phyloP scores from a whole-genome alignment of 2,329 filamentous ascomycete species.

The Emmonsia crescens region DNA sequence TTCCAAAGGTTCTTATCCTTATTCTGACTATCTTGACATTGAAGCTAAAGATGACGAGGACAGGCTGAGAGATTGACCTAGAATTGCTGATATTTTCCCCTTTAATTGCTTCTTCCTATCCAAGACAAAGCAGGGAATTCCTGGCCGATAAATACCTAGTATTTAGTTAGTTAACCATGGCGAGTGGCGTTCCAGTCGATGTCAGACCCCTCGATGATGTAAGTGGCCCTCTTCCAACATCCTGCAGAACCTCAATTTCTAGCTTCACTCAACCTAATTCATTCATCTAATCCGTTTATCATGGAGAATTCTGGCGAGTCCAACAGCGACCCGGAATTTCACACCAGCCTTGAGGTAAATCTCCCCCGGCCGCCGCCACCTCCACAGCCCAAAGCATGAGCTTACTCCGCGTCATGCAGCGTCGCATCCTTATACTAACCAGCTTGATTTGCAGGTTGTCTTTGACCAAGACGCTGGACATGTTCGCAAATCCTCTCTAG shows the following conservation, averaged over 20 bases:
- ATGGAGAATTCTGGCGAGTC: constrained; percentile 22
- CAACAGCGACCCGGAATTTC: constrained; percentile 24
- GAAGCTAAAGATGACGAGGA: neutral
- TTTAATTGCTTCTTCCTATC: neutral
- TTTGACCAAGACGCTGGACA: constrained; percentile 32
- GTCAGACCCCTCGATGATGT: neutral
- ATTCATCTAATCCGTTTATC: neutral
- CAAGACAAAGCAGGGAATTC: neutral
- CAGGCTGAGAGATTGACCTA: neutral
- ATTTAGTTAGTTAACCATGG: neutral
- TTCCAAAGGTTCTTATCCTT: too few species aligned
- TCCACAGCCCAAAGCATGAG: neutral
- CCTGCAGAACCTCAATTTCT: neutral
- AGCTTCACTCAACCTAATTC: neutral
- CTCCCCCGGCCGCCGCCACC: neutral
- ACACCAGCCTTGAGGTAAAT: constrained; percentile 26
- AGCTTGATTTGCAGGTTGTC: constrained; percentile 34
- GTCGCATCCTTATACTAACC: constrained; percentile 1
- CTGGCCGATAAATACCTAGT: neutral
- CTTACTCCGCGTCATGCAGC: neutral
- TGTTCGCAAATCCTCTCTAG: constrained; percentile 51
- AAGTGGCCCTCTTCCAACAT: neutral
- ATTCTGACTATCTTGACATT: neutral
- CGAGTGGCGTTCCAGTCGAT: constrained; percentile 1
- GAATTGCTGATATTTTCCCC: neutral